Percentiles rank a stretch among this genome's conserved stretches.
Conservation (phyloP, 1,284 basidiomycete species). For the Schizopora paradoxa region DNA sequence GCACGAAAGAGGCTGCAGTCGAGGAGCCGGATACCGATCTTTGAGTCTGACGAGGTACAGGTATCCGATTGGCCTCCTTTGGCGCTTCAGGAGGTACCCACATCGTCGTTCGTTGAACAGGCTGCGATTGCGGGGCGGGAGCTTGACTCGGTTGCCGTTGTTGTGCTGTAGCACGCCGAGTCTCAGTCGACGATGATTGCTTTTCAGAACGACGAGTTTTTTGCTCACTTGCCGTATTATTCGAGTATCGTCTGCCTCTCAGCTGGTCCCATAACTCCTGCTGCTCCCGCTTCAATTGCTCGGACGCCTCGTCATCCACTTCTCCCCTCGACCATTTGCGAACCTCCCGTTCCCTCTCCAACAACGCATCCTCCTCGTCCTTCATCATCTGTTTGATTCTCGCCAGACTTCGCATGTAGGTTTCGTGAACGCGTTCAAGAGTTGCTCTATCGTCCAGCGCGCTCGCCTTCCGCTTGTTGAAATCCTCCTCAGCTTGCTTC, state of each 20-base stretch:
- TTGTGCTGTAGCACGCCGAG: background rate
- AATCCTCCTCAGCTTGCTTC: background rate
- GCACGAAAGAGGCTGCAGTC: background rate
- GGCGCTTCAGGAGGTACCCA: no score
- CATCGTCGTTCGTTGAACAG: conserved; percentile 1
- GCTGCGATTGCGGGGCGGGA: conserved; percentile 2
- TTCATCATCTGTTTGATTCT: conserved; percentile 5
- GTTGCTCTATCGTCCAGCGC: background rate
- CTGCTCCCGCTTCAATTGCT: conserved; percentile 9
- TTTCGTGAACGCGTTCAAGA: background rate
- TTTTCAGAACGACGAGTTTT: no score
- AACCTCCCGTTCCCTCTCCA: conserved; percentile 10
- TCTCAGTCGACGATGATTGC: background rate
- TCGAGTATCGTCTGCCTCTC: background rate
- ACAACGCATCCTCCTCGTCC: conserved; percentile 5
- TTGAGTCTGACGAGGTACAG: no score
- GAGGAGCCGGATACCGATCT: no score
- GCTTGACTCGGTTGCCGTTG: conserved; percentile 1
- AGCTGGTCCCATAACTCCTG: conserved; percentile 6
- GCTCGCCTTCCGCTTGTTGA: conserved; percentile 4
- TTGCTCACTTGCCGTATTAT: no score
- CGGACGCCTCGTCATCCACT: background rate
- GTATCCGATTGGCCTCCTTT: no score
- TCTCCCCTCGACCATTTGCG: conserved; percentile 9
- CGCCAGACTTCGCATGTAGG: background rate